phyloP scores from a whole-genome alignment of 1,284 basidiomycete species.

The Austroboletus niveus region DNA sequence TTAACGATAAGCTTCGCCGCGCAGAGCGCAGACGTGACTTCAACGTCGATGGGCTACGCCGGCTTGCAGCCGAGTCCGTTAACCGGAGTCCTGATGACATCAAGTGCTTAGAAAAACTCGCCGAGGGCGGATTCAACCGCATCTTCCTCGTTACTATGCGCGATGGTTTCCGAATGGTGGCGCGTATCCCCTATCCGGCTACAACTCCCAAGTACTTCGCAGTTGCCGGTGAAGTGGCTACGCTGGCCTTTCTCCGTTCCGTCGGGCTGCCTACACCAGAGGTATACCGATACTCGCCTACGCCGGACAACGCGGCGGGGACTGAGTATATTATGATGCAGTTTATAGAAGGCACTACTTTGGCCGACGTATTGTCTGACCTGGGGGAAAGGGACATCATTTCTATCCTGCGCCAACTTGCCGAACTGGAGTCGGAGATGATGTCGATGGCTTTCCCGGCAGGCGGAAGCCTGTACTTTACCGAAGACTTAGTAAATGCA shows the following conservation, averaged over 20 bases:
- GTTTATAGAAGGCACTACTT: conserved; percentile 41
- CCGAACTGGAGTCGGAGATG: conserved; percentile 46
- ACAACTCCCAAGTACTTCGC: conserved; percentile 44
- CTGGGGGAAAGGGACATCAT: conserved; percentile 41
- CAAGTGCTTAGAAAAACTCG: conserved; percentile 39
- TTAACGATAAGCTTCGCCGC: conserved; percentile 36
- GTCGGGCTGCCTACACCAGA: conserved; percentile 45
- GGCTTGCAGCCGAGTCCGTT: conserved; percentile 48
- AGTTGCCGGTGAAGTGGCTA: conserved; percentile 53
- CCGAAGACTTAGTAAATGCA: conserved; percentile 41
- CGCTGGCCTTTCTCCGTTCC: conserved; percentile 47
- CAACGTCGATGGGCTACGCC: conserved; percentile 40
- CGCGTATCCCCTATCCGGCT: conserved; percentile 47
- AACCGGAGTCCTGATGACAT: conserved; percentile 37
- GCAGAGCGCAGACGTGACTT: conserved; percentile 43
- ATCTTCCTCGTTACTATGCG: conserved; percentile 40
- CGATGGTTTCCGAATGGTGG: conserved; percentile 44
- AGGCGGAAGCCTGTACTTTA: conserved; percentile 45
- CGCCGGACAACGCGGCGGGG: conserved; percentile 46
- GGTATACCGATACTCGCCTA: conserved; percentile 50
- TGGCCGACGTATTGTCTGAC: conserved; percentile 43
- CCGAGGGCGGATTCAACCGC: conserved; percentile 40
- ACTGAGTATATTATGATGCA: conserved; percentile 51
- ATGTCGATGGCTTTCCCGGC: conserved; percentile 51
- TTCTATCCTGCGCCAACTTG: conserved; percentile 44